Conservation (phyloP, 2,329 filamentous ascomycete species). For the Didymella keratinophila region DNA sequence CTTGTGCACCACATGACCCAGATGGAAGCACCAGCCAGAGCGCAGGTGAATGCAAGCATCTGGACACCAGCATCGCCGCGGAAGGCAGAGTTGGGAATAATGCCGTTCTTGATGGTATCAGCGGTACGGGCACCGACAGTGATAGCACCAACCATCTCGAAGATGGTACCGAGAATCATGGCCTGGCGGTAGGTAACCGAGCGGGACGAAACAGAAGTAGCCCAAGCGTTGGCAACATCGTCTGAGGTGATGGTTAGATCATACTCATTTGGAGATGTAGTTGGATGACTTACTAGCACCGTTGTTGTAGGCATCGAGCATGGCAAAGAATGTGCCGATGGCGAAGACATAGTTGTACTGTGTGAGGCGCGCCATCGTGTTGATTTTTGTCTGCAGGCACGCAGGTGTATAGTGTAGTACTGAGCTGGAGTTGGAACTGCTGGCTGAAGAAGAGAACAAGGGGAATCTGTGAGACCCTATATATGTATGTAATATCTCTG, state of each 20-base stretch:
- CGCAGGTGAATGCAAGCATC: constrained; percentile 65
- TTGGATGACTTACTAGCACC: constrained; percentile 69
- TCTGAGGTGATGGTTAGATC: constrained; percentile 53
- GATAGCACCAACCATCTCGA: constrained; percentile 59
- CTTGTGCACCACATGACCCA: constrained; percentile 85
- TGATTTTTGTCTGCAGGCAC: constrained; percentile 20
- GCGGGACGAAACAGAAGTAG: constrained; percentile 80
- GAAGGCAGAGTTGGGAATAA: constrained; percentile 58
- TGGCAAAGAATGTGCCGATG: constrained; percentile 77
- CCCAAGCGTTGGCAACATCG: constrained; percentile 86
- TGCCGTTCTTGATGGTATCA: constrained; percentile 79
- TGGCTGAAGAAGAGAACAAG: constrained; percentile 26
- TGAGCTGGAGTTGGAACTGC: constrained; percentile 28
- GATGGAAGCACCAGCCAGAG: constrained; percentile 68
- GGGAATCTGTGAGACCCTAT: constrained; percentile 25
- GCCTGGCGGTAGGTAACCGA: constrained; percentile 75
- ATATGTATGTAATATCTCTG: constrained; percentile 31
- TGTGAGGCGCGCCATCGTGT: constrained; percentile 34
- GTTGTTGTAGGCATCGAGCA: constrained; percentile 81
- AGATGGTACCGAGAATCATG: constrained; percentile 56
- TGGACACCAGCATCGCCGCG: constrained; percentile 58
- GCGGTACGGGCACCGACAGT: constrained; percentile 63
- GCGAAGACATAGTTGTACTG: constrained; percentile 74
- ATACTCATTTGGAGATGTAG: not conserved
- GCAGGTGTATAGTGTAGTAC: constrained; percentile 23